A percentile compares a stretch with the other conserved stretches of the same genome.
Conservation (phyloP, 768 basidiomycete species). For the Calocybe indica region DNA sequence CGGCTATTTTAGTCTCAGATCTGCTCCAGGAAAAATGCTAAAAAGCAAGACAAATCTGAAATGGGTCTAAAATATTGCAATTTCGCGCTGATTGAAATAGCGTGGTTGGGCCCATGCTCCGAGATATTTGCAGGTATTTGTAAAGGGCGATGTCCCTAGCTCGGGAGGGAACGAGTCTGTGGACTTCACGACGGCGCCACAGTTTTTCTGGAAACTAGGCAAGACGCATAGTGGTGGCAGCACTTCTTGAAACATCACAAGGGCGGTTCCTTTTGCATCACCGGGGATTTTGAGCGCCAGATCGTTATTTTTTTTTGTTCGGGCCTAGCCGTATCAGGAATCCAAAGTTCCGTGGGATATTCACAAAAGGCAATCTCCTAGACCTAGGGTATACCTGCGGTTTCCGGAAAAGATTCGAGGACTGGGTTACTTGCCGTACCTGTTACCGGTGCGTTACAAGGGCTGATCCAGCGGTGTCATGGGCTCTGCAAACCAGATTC, state of each 20-base stretch:
- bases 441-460: conserved; percentile 37
- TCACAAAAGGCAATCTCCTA: conserved; percentile 36
- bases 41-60: no score
- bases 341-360: conserved; percentile 38
- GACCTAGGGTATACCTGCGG: conserved; percentile 24
- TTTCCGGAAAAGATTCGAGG: conserved; percentile 43
- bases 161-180: background rate
- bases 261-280: conserved; percentile 18
- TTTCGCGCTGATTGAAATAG: conserved; percentile 23
- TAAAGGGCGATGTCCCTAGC: conserved; percentile 5
- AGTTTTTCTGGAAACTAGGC: conserved; percentile 25
- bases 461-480: conserved; percentile 39
- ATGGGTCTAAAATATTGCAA: conserved; percentile 3
- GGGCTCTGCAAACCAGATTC: conserved; percentile 40
- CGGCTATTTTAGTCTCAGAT: conserved; percentile 4
- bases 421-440: conserved; percentile 37
- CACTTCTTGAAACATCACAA: conserved; percentile 29
- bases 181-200: conserved; percentile 21
- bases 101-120: conserved; percentile 2
- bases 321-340: conserved; percentile 47
- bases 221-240: conserved; percentile 15
- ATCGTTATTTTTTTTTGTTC: conserved; percentile 28
- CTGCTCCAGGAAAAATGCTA: background rate
- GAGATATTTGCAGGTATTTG: conserved; percentile 8
- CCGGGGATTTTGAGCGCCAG: conserved; percentile 31